phyloP scores from a whole-genome alignment of 345 rosid species.

The Camelina laxa region DNA sequence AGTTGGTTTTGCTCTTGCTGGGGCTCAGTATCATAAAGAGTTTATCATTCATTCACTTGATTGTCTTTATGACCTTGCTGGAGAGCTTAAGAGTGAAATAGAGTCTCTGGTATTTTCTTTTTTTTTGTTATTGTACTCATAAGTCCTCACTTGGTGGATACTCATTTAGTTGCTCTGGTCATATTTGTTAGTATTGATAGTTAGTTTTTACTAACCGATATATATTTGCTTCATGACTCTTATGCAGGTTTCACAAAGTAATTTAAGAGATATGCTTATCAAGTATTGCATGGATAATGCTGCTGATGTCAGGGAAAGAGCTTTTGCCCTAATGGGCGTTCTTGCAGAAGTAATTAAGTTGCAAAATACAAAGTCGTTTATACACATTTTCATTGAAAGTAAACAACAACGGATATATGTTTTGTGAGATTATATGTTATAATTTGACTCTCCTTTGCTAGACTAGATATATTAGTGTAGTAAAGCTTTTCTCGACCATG shows the following conservation, averaged over 20 bases:
- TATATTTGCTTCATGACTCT: background rate
- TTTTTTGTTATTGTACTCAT: background rate
- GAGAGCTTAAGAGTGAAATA: background rate
- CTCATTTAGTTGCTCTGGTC: too few relatives aligned
- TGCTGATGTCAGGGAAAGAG: constrained; percentile 75
- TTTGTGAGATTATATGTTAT: background rate
- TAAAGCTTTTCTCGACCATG: constrained; percentile 6
- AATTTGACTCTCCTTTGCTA: constrained; percentile 31
- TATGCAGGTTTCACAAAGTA: constrained; percentile 72
- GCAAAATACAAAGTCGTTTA: background rate
- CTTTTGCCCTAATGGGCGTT: constrained; percentile 83
- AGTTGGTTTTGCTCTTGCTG: background rate
- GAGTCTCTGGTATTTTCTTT: constrained; percentile 63
- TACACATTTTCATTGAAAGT: background rate
- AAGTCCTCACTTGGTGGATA: too few relatives aligned
- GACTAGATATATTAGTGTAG: constrained; percentile 11
- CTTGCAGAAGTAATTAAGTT: constrained; percentile 60
- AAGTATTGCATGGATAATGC: constrained; percentile 81
- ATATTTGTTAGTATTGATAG: too few relatives aligned
- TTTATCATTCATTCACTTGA: background rate
- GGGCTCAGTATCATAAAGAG: background rate
- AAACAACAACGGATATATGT: background rate
- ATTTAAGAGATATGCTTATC: constrained; percentile 71
- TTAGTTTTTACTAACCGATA: background rate
- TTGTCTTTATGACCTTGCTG: background rate